Conservation (phyloP, 1,284 basidiomycete species). For the Cronartium quercuum region DNA sequence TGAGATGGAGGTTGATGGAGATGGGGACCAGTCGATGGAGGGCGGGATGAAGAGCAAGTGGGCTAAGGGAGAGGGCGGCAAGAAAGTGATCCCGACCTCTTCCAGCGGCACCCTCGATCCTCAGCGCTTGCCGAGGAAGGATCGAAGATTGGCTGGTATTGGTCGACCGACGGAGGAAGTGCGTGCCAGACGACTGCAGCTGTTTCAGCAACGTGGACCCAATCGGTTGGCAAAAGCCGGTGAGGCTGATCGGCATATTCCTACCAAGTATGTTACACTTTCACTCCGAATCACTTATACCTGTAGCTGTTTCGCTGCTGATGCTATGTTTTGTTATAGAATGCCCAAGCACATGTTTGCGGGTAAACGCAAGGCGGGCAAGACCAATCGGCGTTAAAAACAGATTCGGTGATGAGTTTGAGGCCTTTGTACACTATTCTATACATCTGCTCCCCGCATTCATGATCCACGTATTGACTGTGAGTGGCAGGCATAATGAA, state of each 20-base stretch:
- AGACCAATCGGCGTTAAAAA: conserved; percentile 36
- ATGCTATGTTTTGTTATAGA: conserved; percentile 40
- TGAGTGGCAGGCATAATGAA: no score
- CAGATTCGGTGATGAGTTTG: no score
- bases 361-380: conserved; percentile 63
- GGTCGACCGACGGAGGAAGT: conserved; percentile 68
- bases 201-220: conserved; percentile 73
- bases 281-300: conserved; percentile 43
- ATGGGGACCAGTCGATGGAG: conserved; percentile 54
- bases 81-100: conserved; percentile 49
- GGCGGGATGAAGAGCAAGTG: conserved; percentile 50
- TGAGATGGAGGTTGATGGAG: conserved; percentile 50
- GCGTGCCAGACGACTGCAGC: conserved; percentile 71
- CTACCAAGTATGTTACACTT: conserved; percentile 64
- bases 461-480: no score
- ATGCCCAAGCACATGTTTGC: conserved; percentile 78
- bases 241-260: conserved; percentile 76
- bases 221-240: conserved; percentile 82
- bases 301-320: conserved; percentile 45
- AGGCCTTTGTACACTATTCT: no score
- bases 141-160: conserved; percentile 72
- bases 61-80: conserved; percentile 19
- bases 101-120: conserved; percentile 52
- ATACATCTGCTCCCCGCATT: no score
- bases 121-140: conserved; percentile 60